Evolutionary conservation across 495 filamentous ascomycete species (phyloP), one percentile per base, ranked within the genome.

Genomic region (Articulospora tetracladia): DNA sequence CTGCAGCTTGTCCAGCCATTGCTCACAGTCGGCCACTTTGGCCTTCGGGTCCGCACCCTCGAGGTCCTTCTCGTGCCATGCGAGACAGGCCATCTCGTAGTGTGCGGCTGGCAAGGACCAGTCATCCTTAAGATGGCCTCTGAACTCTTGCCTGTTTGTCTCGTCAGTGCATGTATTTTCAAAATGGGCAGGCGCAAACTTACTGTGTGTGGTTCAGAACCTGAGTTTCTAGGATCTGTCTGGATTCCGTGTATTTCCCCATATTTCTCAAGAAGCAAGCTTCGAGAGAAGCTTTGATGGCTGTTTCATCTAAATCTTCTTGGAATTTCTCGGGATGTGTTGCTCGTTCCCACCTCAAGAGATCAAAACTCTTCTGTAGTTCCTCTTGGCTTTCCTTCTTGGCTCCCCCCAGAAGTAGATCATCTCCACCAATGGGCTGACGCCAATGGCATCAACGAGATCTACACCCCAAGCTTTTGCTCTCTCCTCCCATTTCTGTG

Each of bases 371-470:
- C 26, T 77, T 74, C 48, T 90, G 79, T 17, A 96, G 75, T 60
- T 90, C 82, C 1, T 72, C 71, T 6, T 72, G 61, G 22, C 78
- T 76, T 90, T 96, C 94, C 41, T 91, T 84, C 72, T 89, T 95
- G 44, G 77, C 76, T 1, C 88, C 88, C 83, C 92, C 94, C 94
- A 98, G 66, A 98, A 85, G 70, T 93, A 96, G n/a, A 89, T 85
- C 92, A 98, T 97, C 74, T 98, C 94, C 67, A 92, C 85, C 1
- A 90, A 71, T 0, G 94, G 95, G 62, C 86, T 88, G 8, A 93
- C 84, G 22, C 92, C 92, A 26, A 96, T 78, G 1, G 87, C 92
- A 64, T 98, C 93, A 2, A 89, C 81, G 7, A 97, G 75, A 13
- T 87, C 80, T 23, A 93, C 73, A 2, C 79, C 77, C 73, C 85